A percentile compares a stretch with the other conserved stretches of the same genome.
Conservation (phyloP, 2,329 filamentous ascomycete species). For the Ophiostoma australiae region DNA sequence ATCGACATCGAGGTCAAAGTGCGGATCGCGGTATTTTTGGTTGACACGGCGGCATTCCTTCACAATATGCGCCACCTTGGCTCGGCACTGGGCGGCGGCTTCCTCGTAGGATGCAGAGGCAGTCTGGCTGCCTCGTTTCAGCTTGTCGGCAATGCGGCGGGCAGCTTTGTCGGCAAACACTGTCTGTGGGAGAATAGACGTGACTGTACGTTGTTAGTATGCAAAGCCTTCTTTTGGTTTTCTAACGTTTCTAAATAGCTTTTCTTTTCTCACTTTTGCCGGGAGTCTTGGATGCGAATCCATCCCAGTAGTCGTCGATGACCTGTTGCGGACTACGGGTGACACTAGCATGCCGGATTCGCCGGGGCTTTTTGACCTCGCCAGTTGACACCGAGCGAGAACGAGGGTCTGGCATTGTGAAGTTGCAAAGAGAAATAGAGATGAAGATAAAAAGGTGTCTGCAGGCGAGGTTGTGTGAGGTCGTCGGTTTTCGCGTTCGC, state of each 20-base stretch:
- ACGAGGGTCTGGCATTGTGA: not conserved
- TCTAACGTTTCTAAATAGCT: not conserved
- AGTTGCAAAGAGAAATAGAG: not conserved
- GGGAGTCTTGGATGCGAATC: constrained; percentile 64
- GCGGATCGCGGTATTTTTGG: constrained; percentile 78
- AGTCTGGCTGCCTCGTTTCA: constrained; percentile 48
- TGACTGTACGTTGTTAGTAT: constrained; percentile 61
- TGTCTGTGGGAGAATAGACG: constrained; percentile 65
- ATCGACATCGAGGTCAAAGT: constrained; percentile 79
- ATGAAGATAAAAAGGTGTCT: not conserved
- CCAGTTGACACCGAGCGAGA: not conserved
- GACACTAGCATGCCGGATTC: constrained; percentile 17
- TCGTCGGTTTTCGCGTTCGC: not conserved
- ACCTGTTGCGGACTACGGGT: constrained; percentile 54
- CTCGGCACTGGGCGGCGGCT: constrained; percentile 62
- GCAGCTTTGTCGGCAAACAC: constrained; percentile 58
- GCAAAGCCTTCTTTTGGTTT: constrained; percentile 38
- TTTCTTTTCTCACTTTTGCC: constrained; percentile 50
- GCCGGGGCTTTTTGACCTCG: not conserved
- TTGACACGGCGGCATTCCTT: constrained; percentile 69
- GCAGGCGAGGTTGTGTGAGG: not conserved
- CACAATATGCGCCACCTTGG: constrained; percentile 58
- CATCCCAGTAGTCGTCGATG: constrained; percentile 68
- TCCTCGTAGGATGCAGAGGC: constrained; percentile 64
- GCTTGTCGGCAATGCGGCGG: constrained; percentile 50